These are phyloP conservation scores for Trifolium repens DNA, from an alignment of 306 rosid genomes.

Conservation along the genomic window DNA sequence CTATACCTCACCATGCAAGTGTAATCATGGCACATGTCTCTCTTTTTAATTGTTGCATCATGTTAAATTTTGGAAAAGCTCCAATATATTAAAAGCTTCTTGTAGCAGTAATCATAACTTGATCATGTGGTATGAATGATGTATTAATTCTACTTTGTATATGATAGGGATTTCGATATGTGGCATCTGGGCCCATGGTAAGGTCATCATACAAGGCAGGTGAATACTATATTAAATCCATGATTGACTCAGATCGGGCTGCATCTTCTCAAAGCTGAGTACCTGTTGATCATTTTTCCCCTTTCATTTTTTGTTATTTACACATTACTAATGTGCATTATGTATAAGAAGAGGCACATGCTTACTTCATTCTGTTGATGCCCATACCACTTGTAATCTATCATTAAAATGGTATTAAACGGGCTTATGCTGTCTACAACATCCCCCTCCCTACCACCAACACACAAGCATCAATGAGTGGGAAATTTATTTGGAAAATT, in stretches of 20 bases:
- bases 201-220: constrained; percentile 96
- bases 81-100: constrained; percentile 21
- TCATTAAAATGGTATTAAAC: constrained; percentile 25
- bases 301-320: constrained; percentile 1
- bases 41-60: constrained; percentile 36
- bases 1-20: constrained; percentile 36
- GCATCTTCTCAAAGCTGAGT: constrained; percentile 59
- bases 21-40: constrained; percentile 32
- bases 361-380: constrained; percentile 42
- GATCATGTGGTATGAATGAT: constrained; percentile 41
- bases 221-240: constrained; percentile 90
- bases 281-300: constrained; percentile 41
- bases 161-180: constrained; percentile 84
- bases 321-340: constrained; percentile 38
- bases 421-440: no score
- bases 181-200: constrained; percentile 96
- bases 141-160: constrained; percentile 37
- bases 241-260: constrained; percentile 89
- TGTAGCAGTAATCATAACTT: constrained; percentile 23
- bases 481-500: constrained; percentile 32
- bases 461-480: constrained; percentile 16
- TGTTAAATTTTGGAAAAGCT: constrained; percentile 25
- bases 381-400: constrained; percentile 33
- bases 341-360: constrained; percentile 40
- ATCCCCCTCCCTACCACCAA: no score